A percentile compares a stretch with the other conserved stretches of the same genome.
These are phyloP conservation scores for Eimeria necatrix DNA, from an alignment of 169 alveolate species.

Conservation along the genomic window DNA sequence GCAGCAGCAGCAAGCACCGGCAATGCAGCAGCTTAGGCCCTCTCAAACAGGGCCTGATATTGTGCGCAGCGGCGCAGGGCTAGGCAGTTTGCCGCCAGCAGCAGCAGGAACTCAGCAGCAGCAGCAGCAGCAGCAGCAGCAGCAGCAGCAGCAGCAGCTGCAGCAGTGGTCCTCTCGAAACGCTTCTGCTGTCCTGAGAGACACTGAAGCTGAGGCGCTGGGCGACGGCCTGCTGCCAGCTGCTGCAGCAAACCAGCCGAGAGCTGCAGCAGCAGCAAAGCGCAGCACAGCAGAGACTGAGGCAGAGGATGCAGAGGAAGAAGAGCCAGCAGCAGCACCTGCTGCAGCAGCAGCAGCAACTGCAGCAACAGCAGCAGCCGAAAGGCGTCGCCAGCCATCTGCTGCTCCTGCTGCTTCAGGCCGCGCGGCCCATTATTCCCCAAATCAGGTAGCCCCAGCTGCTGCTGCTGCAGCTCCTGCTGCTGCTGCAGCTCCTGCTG, in stretches of 20 bases:
- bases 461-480: too few relatives aligned
- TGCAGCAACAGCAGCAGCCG: too few relatives aligned
- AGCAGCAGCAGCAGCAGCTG: constrained; percentile 50
- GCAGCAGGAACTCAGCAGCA: constrained; percentile 8
- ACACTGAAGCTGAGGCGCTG: too few relatives aligned
- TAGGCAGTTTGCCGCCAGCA: not conserved
- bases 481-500: too few relatives aligned
- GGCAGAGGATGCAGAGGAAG: not conserved
- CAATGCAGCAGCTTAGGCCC: constrained; percentile 7
- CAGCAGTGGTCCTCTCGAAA: not conserved
- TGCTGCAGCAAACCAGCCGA: not conserved
- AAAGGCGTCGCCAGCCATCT: too few relatives aligned
- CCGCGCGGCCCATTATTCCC: too few relatives aligned
- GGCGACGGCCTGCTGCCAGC: too few relatives aligned
- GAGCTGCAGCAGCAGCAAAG: constrained; percentile 1
- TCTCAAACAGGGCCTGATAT: not conserved
- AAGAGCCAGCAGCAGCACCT: too few relatives aligned
- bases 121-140: constrained; percentile 49
- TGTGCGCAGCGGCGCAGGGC: not conserved
- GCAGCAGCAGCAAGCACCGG: not conserved
- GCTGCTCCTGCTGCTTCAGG: too few relatives aligned
- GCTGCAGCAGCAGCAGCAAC: constrained; percentile 30
- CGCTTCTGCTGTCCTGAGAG: not conserved
- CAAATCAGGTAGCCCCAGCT: too few relatives aligned
- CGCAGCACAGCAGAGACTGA: constrained; percentile 3